phyloP scores from a whole-genome alignment of 2,329 filamentous ascomycete genomes.

The Penicillium sp. region DNA sequence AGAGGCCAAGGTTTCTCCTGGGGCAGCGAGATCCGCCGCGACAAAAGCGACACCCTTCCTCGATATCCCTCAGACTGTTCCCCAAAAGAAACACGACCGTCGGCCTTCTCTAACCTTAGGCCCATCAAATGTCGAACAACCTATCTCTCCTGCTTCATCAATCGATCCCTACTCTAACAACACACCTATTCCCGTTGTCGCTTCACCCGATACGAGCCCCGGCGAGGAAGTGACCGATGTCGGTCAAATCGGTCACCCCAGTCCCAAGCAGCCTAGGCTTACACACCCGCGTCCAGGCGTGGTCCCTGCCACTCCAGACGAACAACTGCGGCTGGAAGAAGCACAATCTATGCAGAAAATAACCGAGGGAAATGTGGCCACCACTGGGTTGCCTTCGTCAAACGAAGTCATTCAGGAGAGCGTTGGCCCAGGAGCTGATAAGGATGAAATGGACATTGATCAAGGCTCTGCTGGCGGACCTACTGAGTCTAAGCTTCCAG shows the following conservation, averaged over 20 bases:
- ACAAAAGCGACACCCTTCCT: constrained; percentile 13
- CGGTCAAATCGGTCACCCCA: constrained; percentile 42
- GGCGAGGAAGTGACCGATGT: constrained; percentile 54
- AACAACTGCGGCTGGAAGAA: constrained; percentile 54
- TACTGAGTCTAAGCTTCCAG: constrained; percentile 12
- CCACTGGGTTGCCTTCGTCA: constrained; percentile 11
- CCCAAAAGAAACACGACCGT: constrained; percentile 26
- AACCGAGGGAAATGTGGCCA: constrained; percentile 15
- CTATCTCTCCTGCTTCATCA: constrained; percentile 58
- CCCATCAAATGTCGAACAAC: constrained; percentile 31
- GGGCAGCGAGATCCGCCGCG: constrained; percentile 16
- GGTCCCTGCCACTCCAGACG: constrained; percentile 52
- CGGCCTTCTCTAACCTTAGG: constrained; percentile 28
- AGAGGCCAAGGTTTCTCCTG: constrained; percentile 19
- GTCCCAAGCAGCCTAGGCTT: constrained; percentile 22
- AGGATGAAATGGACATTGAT: constrained; percentile 19
- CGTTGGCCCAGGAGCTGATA: constrained; percentile 10
- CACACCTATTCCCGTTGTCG: constrained; percentile 63
- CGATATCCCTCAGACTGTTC: constrained; percentile 14
- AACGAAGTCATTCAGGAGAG: constrained; percentile 28
- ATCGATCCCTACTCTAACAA: constrained; percentile 64
- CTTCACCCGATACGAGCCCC: constrained; percentile 68
- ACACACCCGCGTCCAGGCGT: constrained; percentile 24
- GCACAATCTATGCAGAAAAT: constrained; percentile 41
- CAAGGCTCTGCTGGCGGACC: constrained; percentile 10